Base-by-base conservation (phyloP, 495 filamentous ascomycete species). In the Tuber indicum region DNA sequence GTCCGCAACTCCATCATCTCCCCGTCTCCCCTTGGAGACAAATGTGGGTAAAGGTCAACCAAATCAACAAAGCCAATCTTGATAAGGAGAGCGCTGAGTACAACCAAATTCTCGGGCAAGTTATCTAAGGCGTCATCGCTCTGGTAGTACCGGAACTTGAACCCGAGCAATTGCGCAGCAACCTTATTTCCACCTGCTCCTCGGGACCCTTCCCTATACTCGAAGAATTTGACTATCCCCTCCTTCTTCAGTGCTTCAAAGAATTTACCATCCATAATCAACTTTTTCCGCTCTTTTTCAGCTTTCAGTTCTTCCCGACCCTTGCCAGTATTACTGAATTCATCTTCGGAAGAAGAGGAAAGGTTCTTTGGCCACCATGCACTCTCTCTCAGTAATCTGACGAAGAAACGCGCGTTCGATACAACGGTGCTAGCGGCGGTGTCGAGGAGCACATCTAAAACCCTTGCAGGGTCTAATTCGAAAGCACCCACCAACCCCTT, bases 41-140 rank as follows among this genome's bases (percentile, higher is more conserved):
- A 90, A 82, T 98, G 96, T 49, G 94, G 91, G 84, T 97, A 98
- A 36, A 99, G 86, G 81, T 98, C 96, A 58, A 90, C 89, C 4
- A 99, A 87, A n/a, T 94, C 97, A 76, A 99, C 94, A 84, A 99
- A 98, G 39, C 96, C 96, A 72, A 97, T 91, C 84, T 98, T 98
- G 85, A 99, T 97, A 58, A 99, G 89, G 42, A 98, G 86, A 0
- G 96, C 93, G 2, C 93, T 90, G 10, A 98, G 89, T 77, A 94
- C 94, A 71, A 98, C 92, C 19, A 99, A 88, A 81, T 98, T 98
- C 70, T 94, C 91, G 0, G 96, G 95, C 9, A 88, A 87, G 21
- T 88, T 85, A 66, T 89, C 87, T 47, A 93, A 89, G 46, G 92
- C 93, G 12, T 89, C 86, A 26, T 90, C 89, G 10, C 92, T 92